Evolutionary conservation across 805 yeast species (phyloP).

Genomic region (Torulaspora maleeae): DNA sequence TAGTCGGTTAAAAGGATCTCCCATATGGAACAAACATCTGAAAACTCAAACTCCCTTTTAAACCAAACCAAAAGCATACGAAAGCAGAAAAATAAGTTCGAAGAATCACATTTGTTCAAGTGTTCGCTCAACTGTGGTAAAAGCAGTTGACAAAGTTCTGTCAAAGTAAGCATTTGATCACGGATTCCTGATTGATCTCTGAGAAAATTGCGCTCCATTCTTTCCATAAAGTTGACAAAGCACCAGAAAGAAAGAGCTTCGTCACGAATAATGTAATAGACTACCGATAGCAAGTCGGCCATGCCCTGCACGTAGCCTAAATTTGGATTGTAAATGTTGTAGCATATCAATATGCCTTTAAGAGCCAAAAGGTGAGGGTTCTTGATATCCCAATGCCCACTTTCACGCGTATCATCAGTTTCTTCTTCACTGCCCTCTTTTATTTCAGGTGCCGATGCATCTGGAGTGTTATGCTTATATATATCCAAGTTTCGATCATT

Average conservation of each 20-base stretch:
- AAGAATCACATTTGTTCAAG: conserved; percentile 80
- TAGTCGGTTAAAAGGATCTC: conserved; percentile 87
- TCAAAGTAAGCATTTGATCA: conserved; percentile 75
- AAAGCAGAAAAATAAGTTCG: conserved; percentile 87
- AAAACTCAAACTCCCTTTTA: conserved; percentile 83
- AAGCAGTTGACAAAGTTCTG: conserved; percentile 85
- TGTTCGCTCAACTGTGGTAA: conserved; percentile 79
- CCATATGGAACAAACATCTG: conserved; percentile 78
- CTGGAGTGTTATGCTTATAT: conserved; percentile 42
- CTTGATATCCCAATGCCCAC: conserved; percentile 55
- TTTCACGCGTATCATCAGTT: conserved; percentile 37
- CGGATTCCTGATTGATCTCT: conserved; percentile 93
- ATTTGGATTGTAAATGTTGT: conserved; percentile 75
- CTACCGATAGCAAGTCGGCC: conserved; percentile 88
- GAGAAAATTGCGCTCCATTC: conserved; percentile 91
- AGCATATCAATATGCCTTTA: conserved; percentile 77
- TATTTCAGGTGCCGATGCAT: conserved; percentile 40
- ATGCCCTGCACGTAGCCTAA: conserved; percentile 97
- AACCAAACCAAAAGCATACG: conserved; percentile 94
- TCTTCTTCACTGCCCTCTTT: conserved; percentile 23
- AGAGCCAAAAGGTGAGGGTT: conserved; percentile 72
- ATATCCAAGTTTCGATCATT: conserved; percentile 77
- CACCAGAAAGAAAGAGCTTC: conserved; percentile 85
- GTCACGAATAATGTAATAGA: conserved; percentile 62
- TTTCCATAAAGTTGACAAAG: conserved; percentile 79